Evolutionary conservation across 2,329 filamentous ascomycete species (phyloP).

Genomic region (Neopestalotiopsis sp.): DNA sequence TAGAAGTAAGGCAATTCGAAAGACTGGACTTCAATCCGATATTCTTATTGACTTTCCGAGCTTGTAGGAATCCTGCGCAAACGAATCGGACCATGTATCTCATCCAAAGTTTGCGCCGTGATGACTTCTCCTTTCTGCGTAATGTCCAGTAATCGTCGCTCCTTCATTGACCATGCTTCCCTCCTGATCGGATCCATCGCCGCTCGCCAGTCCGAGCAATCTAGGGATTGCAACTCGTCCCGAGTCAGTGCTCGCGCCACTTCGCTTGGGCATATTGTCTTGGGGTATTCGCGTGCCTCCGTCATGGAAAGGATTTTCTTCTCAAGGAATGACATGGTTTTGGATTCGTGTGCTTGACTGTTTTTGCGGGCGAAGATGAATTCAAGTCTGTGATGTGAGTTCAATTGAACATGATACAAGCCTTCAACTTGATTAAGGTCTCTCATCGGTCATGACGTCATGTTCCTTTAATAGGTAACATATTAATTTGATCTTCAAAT

Average conservation of each 20-base stretch:
- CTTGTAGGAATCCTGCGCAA: background rate
- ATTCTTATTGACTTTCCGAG: too few relatives aligned
- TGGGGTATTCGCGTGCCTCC: background rate
- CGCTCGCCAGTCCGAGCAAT: background rate
- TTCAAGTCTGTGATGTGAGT: background rate
- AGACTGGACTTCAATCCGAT: background rate
- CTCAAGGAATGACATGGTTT: background rate
- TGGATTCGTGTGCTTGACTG: background rate
- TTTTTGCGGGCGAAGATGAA: background rate
- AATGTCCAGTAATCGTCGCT: slow-evolving; percentile 4
- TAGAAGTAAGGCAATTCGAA: background rate
- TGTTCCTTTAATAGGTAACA: too few relatives aligned
- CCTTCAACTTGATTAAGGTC: too few relatives aligned
- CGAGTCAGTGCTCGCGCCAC: background rate
- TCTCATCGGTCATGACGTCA: too few relatives aligned
- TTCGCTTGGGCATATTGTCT: slow-evolving; percentile 13
- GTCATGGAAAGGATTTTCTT: background rate
- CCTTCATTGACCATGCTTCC: slow-evolving; percentile 6
- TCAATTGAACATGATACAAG: background rate
- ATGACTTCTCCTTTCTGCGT: slow-evolving; percentile 10
- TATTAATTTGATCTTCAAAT: too few relatives aligned
- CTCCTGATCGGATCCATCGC: slow-evolving; percentile 8
- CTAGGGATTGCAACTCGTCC: background rate
- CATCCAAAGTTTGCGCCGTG: background rate
- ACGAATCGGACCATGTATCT: slow-evolving; percentile 6